Evolutionary conservation across 805 yeast species (phyloP), one percentile per base, ranked within the genome.

Genomic region (Starmerella vaccinii): DNA sequence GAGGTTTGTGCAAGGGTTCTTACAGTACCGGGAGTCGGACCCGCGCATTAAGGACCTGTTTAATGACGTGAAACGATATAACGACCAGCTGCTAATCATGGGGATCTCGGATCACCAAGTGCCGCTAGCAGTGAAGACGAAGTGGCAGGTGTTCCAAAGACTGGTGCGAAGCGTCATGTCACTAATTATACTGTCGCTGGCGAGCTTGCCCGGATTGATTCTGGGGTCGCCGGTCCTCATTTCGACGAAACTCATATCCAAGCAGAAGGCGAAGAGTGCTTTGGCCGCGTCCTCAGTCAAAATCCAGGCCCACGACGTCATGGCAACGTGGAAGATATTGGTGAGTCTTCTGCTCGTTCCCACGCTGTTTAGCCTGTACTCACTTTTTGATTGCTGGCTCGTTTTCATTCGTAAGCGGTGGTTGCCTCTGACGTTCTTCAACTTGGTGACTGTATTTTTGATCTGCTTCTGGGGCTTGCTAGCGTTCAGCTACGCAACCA

Each of bases 261-360:
- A 72, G 40, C 72, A 73, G 52, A 88, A 89, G 66, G 87, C 90
- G 29, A 71, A 68, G 51, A 75, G 77, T 43, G 98, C 97, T 0
- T 72, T 92, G 53, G 89, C 88, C 10, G 81, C 76, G 7, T 88
- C 97, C 0, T 76, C 88, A 0, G 98, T 92, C 21, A 92, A 92
- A 65, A 81, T 92, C 53, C 80, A 81, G 62, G 98, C 95, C 16
- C 82, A 80, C 51, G 98, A 92, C 66, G 97, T 92, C 23, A 77
- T 92, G 53, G 97, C 97, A 1, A 89, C 97, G 1, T 92, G 98
- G 98, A 92, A 92, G 67, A 82, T 92, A 43, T 71, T 92, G 56
- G 87, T 90, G 35, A 80, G 89, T 30, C 76, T 92, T 76, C 94
- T 90, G 5, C 69, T 86, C 49, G 94, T 97, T 0, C 98, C 98